These are phyloP conservation scores for Paraconiothyrium sp. DNA, from an alignment of 2,329 filamentous ascomycete species.

Conservation along the genomic window DNA sequence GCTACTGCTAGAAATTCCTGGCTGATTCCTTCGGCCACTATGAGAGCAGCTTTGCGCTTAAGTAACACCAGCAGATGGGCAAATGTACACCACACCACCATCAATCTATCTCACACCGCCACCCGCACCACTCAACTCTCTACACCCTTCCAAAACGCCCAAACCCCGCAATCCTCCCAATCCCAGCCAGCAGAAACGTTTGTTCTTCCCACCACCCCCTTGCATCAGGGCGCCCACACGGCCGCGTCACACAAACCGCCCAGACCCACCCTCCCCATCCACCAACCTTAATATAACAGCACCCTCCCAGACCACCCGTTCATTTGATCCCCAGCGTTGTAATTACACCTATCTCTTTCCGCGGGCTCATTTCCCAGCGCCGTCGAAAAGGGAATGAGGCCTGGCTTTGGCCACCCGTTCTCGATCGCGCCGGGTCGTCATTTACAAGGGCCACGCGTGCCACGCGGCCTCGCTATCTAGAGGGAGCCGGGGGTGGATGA, in stretches of 20 bases:
- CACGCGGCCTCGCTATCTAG: background rate
- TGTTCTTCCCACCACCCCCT: background rate
- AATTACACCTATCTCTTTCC: background rate
- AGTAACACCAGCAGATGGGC: no score
- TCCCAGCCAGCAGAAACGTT: background rate
- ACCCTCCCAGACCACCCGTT: background rate
- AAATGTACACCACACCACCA: no score
- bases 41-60: no score
- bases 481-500: background rate
- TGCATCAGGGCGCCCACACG: background rate
- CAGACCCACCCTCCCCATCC: background rate
- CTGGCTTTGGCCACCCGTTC: background rate
- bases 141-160: no score
- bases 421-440: background rate
- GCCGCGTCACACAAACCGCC: constrained; percentile 1
- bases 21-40: no score
- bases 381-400: background rate
- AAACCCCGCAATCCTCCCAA: background rate
- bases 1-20: no score
- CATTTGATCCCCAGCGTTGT: background rate
- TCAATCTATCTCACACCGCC: no score
- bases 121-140: no score
- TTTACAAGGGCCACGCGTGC: constrained; percentile 5
- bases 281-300: background rate
- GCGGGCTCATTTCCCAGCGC: background rate